Evolutionary conservation across 495 filamentous ascomycete species (phyloP).

Genomic region (Daldinia decipiens): DNA sequence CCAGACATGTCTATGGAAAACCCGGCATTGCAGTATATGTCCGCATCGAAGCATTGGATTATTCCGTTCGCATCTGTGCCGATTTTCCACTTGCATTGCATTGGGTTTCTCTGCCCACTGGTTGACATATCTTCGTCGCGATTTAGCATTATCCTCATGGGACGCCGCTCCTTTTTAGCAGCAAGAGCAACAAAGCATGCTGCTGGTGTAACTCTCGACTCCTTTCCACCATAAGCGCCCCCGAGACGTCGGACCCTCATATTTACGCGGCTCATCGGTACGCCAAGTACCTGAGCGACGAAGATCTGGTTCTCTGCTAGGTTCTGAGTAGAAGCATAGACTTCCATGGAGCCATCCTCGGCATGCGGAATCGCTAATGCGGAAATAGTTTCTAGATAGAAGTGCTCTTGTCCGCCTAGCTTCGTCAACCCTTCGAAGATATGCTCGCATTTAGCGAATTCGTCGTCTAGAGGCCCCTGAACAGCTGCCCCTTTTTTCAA

Average conservation of each 20-base stretch:
- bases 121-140: conserved; percentile 87
- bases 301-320: conserved; percentile 70
- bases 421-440: conserved; percentile 73
- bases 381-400: conserved; percentile 87
- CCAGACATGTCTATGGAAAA: conserved; percentile 85
- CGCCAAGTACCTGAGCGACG: conserved; percentile 78
- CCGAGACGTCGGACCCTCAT: conserved; percentile 82
- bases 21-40: conserved; percentile 83
- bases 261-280: conserved; percentile 81
- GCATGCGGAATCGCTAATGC: conserved; percentile 79
- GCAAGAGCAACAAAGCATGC: conserved; percentile 78
- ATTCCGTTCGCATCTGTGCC: conserved; percentile 83
- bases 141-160: conserved; percentile 88
- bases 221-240: conserved; percentile 88
- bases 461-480: conserved; percentile 59
- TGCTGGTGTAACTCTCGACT: conserved; percentile 80
- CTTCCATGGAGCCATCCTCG: conserved; percentile 86
- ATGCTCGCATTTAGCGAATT: conserved; percentile 74
- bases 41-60: conserved; percentile 81
- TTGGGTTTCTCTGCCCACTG: conserved; percentile 85
- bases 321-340: conserved; percentile 85
- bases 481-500: conserved; percentile 74
- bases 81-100: conserved; percentile 82
- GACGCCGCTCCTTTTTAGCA: conserved; percentile 75
- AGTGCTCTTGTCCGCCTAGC: conserved; percentile 90